Evolutionary conservation across 441 rosid genomes (phyloP).

Genomic region (Rhodomyrtus psidioides): DNA sequence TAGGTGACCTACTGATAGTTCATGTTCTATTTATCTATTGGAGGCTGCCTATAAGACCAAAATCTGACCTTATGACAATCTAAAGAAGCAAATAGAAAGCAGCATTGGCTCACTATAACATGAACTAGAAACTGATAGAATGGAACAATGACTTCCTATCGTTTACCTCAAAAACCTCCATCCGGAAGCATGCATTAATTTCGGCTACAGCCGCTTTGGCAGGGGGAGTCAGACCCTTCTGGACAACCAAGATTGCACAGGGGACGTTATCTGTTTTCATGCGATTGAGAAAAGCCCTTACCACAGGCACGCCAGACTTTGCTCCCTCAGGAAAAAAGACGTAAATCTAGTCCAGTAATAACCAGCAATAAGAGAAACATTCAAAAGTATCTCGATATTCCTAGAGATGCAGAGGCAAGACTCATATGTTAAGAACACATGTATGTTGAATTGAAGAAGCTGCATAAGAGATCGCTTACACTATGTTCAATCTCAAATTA

Average conservation of each 20-base stretch:
- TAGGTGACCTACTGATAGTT: not conserved
- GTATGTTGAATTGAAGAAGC: not conserved
- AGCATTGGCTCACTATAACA: not conserved
- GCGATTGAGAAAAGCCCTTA: slow-evolving; percentile 18
- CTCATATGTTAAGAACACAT: not conserved
- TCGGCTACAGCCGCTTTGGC: slow-evolving; percentile 35
- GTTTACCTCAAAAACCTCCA: slow-evolving; percentile 40
- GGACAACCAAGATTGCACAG: slow-evolving; percentile 38
- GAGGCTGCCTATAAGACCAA: not conserved
- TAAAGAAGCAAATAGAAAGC: not conserved
- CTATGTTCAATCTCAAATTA: not conserved
- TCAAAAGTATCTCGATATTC: not conserved
- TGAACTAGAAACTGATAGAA: not conserved
- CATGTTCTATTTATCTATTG: not conserved
- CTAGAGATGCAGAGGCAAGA: not conserved
- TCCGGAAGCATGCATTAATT: slow-evolving; percentile 23
- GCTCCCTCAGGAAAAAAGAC: slow-evolving; percentile 42
- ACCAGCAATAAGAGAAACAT: not conserved
- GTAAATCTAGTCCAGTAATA: slow-evolving; percentile 29
- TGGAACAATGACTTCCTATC: not conserved
- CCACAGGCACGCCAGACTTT: slow-evolving; percentile 30
- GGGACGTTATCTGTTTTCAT: slow-evolving; percentile 32
- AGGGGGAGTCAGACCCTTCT: slow-evolving; percentile 21
- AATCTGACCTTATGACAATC: not conserved
- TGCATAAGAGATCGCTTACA: not conserved